Percentiles rank a stretch among this genome's conserved stretches.
Conservation (phyloP, 148 eudicot species). For the Silene uniflora region DNA sequence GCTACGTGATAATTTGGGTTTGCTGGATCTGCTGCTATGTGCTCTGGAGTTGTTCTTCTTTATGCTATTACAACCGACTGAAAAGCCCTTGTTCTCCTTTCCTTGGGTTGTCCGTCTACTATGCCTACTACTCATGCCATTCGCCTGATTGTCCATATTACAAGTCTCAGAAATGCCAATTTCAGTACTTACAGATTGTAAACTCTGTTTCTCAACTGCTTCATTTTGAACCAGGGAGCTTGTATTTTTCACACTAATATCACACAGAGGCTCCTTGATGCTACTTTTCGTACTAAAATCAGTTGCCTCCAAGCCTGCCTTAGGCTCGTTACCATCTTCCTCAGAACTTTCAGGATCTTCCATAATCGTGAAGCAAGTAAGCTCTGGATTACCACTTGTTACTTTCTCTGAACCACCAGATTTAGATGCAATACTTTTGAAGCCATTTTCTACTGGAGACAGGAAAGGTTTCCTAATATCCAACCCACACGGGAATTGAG, state of each 20-base stretch:
- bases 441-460: slow-evolving; percentile 59
- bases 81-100: slow-evolving; percentile 44
- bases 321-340: slow-evolving; percentile 46
- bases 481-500: slow-evolving; percentile 40
- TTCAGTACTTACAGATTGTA: slow-evolving; percentile 41
- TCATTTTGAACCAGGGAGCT: slow-evolving; percentile 29
- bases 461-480: slow-evolving; percentile 34
- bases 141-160: slow-evolving; percentile 35
- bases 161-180: slow-evolving; percentile 31
- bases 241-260: slow-evolving; percentile 29
- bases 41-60: slow-evolving; percentile 42
- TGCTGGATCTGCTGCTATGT: slow-evolving; percentile 39
- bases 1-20: slow-evolving; percentile 42
- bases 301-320: slow-evolving; percentile 29
- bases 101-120: slow-evolving; percentile 35
- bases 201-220: slow-evolving; percentile 35
- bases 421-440: slow-evolving; percentile 48
- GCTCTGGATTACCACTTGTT: slow-evolving; percentile 60
- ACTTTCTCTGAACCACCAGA: slow-evolving; percentile 58
- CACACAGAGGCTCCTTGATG: slow-evolving; percentile 46
- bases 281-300: slow-evolving; percentile 24
- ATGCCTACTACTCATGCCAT: slow-evolving; percentile 26
- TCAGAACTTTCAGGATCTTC: slow-evolving; percentile 75
- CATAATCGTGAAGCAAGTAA: slow-evolving; percentile 78
- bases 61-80: slow-evolving; percentile 38